phyloP scores from a whole-genome alignment of 1,139 yeast genomes.

The Scheffersomyces insectosa region DNA sequence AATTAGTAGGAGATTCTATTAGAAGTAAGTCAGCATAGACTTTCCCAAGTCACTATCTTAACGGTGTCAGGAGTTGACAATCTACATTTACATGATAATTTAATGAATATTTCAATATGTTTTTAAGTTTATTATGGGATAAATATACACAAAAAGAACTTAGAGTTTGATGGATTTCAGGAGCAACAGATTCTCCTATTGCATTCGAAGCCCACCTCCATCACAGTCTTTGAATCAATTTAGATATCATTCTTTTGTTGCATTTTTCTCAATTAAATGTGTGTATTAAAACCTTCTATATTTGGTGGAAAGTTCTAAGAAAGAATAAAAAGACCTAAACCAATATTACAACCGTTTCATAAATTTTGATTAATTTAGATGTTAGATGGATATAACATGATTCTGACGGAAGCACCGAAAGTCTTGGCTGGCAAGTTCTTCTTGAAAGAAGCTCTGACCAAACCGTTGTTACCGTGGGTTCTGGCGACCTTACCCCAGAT shows the following conservation, averaged over 20 bases:
- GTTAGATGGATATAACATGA: slow-evolving; percentile 99
- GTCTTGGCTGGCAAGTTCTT: slow-evolving; percentile 99
- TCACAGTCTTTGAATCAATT: background rate
- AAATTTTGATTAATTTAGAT: slow-evolving; percentile 57
- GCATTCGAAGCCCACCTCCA: background rate
- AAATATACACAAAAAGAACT: slow-evolving; percentile 1
- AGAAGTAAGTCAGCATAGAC: slow-evolving; percentile 1
- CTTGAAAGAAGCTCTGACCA: slow-evolving; percentile 98
- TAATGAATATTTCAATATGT: background rate
- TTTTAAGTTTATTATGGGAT: slow-evolving; percentile 1
- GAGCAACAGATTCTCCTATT: background rate
- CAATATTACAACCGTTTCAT: slow-evolving; percentile 4
- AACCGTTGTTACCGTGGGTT: slow-evolving; percentile 98
- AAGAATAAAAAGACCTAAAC: slow-evolving; percentile 3
- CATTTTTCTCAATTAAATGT: slow-evolving; percentile 1
- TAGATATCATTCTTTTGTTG: background rate
- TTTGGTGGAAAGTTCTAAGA: slow-evolving; percentile 1
- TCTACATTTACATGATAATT: background rate
- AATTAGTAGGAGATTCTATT: slow-evolving; percentile 16
- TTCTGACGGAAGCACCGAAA: slow-evolving; percentile 99
- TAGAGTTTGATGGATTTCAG: background rate
- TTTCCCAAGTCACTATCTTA: background rate
- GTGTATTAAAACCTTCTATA: slow-evolving; percentile 1
- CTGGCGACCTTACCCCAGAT: slow-evolving; percentile 99
- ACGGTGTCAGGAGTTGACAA: background rate